phyloP scores from a whole-genome alignment of 2,329 filamentous ascomycete species.

The Laburnicola sp. region DNA sequence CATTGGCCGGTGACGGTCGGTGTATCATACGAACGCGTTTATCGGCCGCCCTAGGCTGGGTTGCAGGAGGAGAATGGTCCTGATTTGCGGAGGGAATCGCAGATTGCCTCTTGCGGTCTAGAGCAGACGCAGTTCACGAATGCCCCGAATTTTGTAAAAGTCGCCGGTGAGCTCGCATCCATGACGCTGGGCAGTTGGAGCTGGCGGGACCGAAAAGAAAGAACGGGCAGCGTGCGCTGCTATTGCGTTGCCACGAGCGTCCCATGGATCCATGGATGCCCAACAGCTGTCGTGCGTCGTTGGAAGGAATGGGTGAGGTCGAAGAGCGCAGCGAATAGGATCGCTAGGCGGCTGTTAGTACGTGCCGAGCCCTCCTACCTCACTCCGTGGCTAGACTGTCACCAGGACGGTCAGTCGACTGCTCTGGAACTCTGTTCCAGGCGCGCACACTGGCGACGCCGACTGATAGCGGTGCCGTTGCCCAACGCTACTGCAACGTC shows the following conservation, averaged over 20 bases:
- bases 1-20: conserved; percentile 1
- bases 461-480: neutral
- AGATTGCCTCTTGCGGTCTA: conserved; percentile 25
- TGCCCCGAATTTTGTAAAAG: too few species aligned
- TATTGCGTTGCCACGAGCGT: too few species aligned
- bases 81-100: conserved; percentile 28
- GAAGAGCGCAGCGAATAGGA: conserved; percentile 6
- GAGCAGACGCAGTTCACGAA: too few species aligned
- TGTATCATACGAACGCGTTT: neutral
- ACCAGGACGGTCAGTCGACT: too few species aligned
- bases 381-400: conserved; percentile 7
- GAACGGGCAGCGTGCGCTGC: too few species aligned
- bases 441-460: too few species aligned
- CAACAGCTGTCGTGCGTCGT: neutral
- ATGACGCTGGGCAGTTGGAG: too few species aligned
- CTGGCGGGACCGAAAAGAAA: too few species aligned
- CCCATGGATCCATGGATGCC: conserved; percentile 5
- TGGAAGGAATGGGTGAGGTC: neutral
- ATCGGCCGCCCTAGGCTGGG: conserved; percentile 12
- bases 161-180: too few species aligned
- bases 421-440: too few species aligned
- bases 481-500: conserved; percentile 6
- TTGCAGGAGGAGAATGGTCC: conserved; percentile 23
- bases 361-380: conserved; percentile 14
- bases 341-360: conserved; percentile 9